Evolutionary conservation across 768 basidiomycete species (phyloP).

Genomic region (Mycena galopus): DNA sequence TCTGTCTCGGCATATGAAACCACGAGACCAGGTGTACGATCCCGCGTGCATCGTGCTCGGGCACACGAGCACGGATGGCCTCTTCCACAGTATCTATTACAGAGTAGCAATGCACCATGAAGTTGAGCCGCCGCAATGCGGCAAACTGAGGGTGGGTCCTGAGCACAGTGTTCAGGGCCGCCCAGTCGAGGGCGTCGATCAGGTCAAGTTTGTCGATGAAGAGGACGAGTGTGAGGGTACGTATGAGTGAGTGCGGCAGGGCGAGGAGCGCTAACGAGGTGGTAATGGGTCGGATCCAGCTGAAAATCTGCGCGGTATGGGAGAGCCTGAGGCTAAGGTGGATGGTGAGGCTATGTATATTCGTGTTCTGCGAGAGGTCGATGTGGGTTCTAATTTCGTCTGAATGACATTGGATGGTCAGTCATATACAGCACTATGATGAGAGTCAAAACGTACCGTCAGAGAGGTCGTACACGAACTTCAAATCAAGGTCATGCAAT

Average conservation of each 20-base stretch:
- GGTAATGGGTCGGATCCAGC: too few relatives aligned
- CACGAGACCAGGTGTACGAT: too few relatives aligned
- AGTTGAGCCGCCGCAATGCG: constrained; percentile 6
- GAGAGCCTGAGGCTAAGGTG: constrained; percentile 19
- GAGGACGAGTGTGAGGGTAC: constrained; percentile 28
- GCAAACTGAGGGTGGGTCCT: background rate
- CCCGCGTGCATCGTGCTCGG: background rate
- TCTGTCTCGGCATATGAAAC: too few relatives aligned
- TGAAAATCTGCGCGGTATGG: background rate
- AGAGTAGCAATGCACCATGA: constrained; percentile 2
- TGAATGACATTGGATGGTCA: background rate
- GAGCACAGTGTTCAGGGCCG: constrained; percentile 43
- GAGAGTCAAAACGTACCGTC: background rate
- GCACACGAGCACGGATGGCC: background rate
- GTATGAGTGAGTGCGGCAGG: background rate
- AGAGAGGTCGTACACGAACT: constrained; percentile 14
- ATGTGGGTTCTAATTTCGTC: constrained; percentile 16
- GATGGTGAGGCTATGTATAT: constrained; percentile 16
- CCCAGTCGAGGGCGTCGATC: constrained; percentile 46
- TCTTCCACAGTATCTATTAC: background rate
- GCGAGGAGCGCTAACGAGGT: constrained; percentile 21
- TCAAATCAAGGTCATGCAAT: constrained; percentile 18
- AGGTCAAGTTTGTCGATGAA: constrained; percentile 11
- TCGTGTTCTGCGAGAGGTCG: constrained; percentile 14
- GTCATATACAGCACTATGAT: too few relatives aligned